Percentiles rank a stretch among this genome's conserved stretches.
These are phyloP conservation scores for Epichloe aotearoae DNA, from an alignment of 2,329 filamentous ascomycete genomes.

Conservation along the genomic window DNA sequence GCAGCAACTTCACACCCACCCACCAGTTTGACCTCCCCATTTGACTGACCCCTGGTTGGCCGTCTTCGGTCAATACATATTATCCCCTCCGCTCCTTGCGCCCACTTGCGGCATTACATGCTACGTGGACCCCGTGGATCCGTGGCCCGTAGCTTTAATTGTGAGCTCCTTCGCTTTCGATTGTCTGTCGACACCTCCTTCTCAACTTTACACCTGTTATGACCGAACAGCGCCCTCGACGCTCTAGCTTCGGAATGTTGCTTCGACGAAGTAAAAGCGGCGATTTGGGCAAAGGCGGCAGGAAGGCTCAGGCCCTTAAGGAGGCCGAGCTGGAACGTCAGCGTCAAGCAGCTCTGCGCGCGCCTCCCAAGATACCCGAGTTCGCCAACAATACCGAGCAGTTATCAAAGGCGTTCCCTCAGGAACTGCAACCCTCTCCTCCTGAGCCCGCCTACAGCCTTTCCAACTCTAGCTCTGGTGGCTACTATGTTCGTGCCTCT, in stretches of 20 bases:
- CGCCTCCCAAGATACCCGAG: constrained; percentile 38
- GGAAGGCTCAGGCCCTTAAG: constrained; percentile 42
- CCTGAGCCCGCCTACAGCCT: constrained; percentile 48
- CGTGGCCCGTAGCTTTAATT: neutral
- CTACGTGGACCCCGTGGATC: neutral
- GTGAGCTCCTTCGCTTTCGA: neutral
- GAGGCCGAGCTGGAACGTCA: constrained; percentile 39
- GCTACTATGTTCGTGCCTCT: constrained; percentile 2
- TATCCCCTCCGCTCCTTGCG: neutral
- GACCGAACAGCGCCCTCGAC: constrained; percentile 19
- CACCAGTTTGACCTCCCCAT: neutral
- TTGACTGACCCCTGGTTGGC: neutral
- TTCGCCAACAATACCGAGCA: constrained; percentile 35
- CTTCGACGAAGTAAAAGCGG: constrained; percentile 56
- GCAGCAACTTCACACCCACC: neutral
- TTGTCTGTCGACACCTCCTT: neutral
- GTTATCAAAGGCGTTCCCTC: constrained; percentile 30
- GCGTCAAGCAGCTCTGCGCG: constrained; percentile 32
- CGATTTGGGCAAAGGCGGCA: constrained; percentile 46
- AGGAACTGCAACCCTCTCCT: constrained; percentile 41
- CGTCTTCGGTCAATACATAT: neutral
- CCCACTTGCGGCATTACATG: neutral
- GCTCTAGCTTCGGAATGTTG: constrained; percentile 42
- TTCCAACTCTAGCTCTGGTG: constrained; percentile 27
- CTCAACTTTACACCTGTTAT: constrained; percentile 12